phyloP scores from a whole-genome alignment of 164 flowering plant genomes.

The Cinnamomum micranthum region DNA sequence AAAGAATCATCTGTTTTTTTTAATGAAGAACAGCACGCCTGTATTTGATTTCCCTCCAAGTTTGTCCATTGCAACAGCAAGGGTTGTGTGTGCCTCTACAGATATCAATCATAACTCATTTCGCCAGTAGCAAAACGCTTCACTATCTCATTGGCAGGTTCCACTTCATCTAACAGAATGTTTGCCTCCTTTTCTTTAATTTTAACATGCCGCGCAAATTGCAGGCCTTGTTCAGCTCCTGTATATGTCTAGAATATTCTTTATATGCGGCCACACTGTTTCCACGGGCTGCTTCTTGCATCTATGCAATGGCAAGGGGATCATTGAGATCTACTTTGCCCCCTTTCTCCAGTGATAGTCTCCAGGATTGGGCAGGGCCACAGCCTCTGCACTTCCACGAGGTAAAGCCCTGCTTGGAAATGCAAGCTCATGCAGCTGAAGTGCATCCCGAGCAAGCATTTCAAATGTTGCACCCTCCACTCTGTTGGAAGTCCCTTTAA shows the following conservation, averaged over 20 bases:
- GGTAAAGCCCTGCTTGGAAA: slow-evolving; percentile 73
- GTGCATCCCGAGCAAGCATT: slow-evolving; percentile 83
- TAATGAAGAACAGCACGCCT: slow-evolving; percentile 29
- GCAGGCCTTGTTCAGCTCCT: slow-evolving; percentile 79
- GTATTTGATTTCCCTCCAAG: slow-evolving; percentile 91
- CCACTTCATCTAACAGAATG: slow-evolving; percentile 87
- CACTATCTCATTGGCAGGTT: slow-evolving; percentile 95
- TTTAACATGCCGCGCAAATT: slow-evolving; percentile 88
- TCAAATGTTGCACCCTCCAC: slow-evolving; percentile 99
- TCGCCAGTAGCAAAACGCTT: slow-evolving; percentile 97
- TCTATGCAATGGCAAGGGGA: slow-evolving; percentile 92
- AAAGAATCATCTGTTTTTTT: too few species aligned
- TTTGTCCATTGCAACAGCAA: slow-evolving; percentile 88
- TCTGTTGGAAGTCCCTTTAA: slow-evolving; percentile 95
- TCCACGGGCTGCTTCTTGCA: slow-evolving; percentile 88
- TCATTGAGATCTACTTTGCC: slow-evolving; percentile 96
- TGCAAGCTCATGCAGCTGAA: slow-evolving; percentile 81
- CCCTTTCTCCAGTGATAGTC: slow-evolving; percentile 99
- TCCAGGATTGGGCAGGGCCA: slow-evolving; percentile 92
- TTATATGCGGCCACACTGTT: slow-evolving; percentile 92
- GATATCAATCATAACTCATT: slow-evolving; percentile 96
- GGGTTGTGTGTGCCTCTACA: slow-evolving; percentile 76
- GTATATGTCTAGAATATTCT: slow-evolving; percentile 83
- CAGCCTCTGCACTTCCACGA: slow-evolving; percentile 88
- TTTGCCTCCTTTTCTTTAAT: slow-evolving; percentile 57